phyloP scores from a whole-genome alignment of 2,329 filamentous ascomycete species.

The Calonectria montana region DNA sequence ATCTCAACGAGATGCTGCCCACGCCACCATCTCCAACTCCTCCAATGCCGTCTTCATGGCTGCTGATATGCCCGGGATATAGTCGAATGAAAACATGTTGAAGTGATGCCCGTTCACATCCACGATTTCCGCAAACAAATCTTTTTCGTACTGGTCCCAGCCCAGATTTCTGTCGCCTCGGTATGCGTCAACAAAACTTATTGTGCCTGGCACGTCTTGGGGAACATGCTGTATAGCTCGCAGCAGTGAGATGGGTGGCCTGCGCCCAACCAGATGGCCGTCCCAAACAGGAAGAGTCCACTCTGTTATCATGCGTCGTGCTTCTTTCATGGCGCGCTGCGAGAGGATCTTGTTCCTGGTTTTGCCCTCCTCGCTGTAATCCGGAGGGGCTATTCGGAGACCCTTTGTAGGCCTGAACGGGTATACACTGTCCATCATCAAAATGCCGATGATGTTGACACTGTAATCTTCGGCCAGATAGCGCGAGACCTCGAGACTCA shows the following conservation, averaged over 20 bases:
- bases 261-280: slow-evolving; percentile 33
- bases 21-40: slow-evolving; percentile 29
- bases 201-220: slow-evolving; percentile 39
- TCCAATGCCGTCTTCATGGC: slow-evolving; percentile 37
- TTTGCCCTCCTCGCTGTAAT: slow-evolving; percentile 42
- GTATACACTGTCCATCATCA: slow-evolving; percentile 65
- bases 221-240: slow-evolving; percentile 56
- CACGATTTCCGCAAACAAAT: slow-evolving; percentile 58
- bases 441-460: slow-evolving; percentile 59
- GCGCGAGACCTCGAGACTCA: slow-evolving; percentile 63
- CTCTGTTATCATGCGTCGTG: slow-evolving; percentile 51
- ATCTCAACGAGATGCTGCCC: not conserved
- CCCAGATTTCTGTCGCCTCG: slow-evolving; percentile 57
- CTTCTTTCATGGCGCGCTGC: slow-evolving; percentile 55
- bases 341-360: slow-evolving; percentile 49
- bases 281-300: slow-evolving; percentile 57
- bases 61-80: slow-evolving; percentile 42
- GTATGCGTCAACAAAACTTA: slow-evolving; percentile 54
- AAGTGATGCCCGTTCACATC: slow-evolving; percentile 66
- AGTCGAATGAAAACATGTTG: slow-evolving; percentile 53
- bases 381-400: not conserved
- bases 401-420: slow-evolving; percentile 36
- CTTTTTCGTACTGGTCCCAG: slow-evolving; percentile 60
- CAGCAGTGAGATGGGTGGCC: slow-evolving; percentile 58
- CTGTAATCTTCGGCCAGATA: slow-evolving; percentile 51